Percentiles rank a stretch among this genome's conserved stretches.
phyloP scores from a whole-genome alignment of 2,329 filamentous ascomycete species.

The Colletotrichum tamarilloi region DNA sequence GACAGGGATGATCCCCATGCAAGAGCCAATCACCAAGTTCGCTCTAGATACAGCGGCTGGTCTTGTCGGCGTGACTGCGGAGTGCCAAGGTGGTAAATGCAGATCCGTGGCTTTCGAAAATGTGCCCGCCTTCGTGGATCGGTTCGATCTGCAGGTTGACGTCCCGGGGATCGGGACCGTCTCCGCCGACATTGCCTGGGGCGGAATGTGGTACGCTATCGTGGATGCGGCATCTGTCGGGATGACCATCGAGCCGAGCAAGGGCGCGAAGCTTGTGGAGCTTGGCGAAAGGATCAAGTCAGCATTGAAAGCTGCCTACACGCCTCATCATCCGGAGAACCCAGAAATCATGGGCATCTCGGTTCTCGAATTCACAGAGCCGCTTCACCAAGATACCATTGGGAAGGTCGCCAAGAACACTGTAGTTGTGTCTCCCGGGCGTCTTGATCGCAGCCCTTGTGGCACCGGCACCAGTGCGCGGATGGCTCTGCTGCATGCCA shows the following conservation, averaged over 20 bases:
- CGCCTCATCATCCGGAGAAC: slow-evolving; percentile 56
- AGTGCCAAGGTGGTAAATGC: slow-evolving; percentile 54
- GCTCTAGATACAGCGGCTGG: slow-evolving; percentile 53
- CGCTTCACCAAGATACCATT: slow-evolving; percentile 38
- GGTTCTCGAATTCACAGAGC: slow-evolving; percentile 51
- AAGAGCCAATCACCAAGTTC: slow-evolving; percentile 51
- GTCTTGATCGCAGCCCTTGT: slow-evolving; percentile 57
- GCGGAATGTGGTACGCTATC: slow-evolving; percentile 57
- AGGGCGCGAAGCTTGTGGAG: slow-evolving; percentile 50
- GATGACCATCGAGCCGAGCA: slow-evolving; percentile 45
- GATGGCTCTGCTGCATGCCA: slow-evolving; percentile 55
- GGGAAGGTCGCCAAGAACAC: slow-evolving; percentile 50
- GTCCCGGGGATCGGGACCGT: slow-evolving; percentile 54
- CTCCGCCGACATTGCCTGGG: slow-evolving; percentile 56
- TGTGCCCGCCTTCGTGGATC: slow-evolving; percentile 54
- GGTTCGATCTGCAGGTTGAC: slow-evolving; percentile 50
- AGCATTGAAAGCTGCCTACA: slow-evolving; percentile 47
- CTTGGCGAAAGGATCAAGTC: slow-evolving; percentile 55
- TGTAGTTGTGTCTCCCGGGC: slow-evolving; percentile 55
- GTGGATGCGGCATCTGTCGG: slow-evolving; percentile 52
- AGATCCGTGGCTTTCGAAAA: slow-evolving; percentile 57
- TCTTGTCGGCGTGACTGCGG: slow-evolving; percentile 51
- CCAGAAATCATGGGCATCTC: slow-evolving; percentile 52
- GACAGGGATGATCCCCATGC: slow-evolving; percentile 56
- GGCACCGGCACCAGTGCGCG: slow-evolving; percentile 57